Base-by-base conservation (phyloP, 805 yeast species). In the Saitoella complicata region DNA sequence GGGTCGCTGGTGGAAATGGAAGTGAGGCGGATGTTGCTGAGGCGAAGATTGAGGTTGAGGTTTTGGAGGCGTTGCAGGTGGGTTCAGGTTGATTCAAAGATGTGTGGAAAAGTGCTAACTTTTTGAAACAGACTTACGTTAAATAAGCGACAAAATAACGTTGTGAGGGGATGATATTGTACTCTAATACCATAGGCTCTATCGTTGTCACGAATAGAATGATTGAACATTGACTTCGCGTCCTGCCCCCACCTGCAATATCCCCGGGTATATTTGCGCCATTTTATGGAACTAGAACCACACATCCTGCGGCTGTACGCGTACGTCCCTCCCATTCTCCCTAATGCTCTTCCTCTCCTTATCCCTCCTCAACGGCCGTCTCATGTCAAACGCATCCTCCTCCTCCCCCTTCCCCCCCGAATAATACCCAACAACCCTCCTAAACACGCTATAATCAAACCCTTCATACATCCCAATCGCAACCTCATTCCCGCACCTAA, bases 11-110 rank as follows among this genome's bases (percentile, higher is more conserved):
- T 49, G 80, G 94, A 49, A 67, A 88, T 42, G 96, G 83, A 57
- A 46, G 65, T 51, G 95, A 83, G 69, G 75, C 73, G 47, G 82
- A 76, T 53, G 91, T 93, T 56, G 93, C 95, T 53, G 94, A 83
- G 70, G 97, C 97, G 59, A 77, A 79, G 65, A 84, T 91, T 62
- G 91, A 88, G 73, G 72, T 88, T 61, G 96, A 91, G 70, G 95
- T 91, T 46, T 77, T 91, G 63, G 95, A 88, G 76, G 91, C 95
- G 58, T 73, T 88, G 63, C 21, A 21, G 21, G 21, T 21, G 21
- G 4, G 21, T 21, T 21, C 21, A 21, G 4, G 2, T 3, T 4
- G 21, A 21, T 21, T 2, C 21, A 21, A 21, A 21, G 21, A 21
- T 21, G 4, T 4, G 21, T 21, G 21, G 4, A 21, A 21, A 21